A percentile compares a stretch with the other conserved stretches of the same genome.
Evolutionary conservation across 768 basidiomycete genomes (phyloP).

Genomic region (Gelatoporia subvermispora): DNA sequence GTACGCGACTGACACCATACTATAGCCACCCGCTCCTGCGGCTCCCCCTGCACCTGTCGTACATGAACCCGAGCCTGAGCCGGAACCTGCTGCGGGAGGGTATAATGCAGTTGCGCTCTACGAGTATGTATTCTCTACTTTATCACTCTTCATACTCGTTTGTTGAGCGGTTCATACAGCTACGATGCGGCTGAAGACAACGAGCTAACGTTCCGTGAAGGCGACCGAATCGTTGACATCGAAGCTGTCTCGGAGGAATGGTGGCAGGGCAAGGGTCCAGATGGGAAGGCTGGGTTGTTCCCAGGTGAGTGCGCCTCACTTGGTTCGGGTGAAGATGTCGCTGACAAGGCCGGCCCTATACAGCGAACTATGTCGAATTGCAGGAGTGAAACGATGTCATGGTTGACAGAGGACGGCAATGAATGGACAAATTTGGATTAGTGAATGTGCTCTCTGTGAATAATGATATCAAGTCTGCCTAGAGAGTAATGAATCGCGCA

Average conservation of each 20-base stretch:
- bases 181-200: constrained; percentile 92
- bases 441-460: no score
- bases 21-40: constrained; percentile 1
- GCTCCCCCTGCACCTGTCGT: constrained; percentile 33
- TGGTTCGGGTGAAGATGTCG: no score
- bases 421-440: no score
- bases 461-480: no score
- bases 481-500: no score
- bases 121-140: constrained; percentile 44
- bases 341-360: neutral
- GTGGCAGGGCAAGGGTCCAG: constrained; percentile 68
- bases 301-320: constrained; percentile 47
- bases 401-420: no score
- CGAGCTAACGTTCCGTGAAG: constrained; percentile 81
- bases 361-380: constrained; percentile 15
- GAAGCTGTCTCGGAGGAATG: constrained; percentile 84
- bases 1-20: neutral
- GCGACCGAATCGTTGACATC: constrained; percentile 73
- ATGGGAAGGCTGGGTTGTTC: constrained; percentile 65
- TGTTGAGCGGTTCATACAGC: constrained; percentile 33
- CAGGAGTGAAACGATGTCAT: constrained; percentile 5
- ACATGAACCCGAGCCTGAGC: constrained; percentile 41
- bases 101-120: constrained; percentile 62
- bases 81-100: constrained; percentile 47
- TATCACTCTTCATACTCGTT: neutral